Conservation (phyloP, 1,284 basidiomycete genomes). For the Coniferiporia weirii region DNA sequence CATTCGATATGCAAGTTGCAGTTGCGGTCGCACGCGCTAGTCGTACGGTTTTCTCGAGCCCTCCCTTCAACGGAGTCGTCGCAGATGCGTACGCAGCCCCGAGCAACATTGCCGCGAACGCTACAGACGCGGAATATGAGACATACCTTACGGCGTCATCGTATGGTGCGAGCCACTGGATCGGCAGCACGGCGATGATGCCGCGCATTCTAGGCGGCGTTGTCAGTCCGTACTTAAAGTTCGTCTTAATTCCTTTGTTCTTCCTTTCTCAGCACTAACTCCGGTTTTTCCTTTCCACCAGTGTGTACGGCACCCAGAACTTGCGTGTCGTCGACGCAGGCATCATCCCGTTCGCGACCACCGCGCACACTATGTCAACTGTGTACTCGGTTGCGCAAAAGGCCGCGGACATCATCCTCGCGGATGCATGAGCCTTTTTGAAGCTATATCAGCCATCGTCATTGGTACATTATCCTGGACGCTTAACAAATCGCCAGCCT, state of each 20-base stretch:
- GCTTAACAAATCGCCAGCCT: no score
- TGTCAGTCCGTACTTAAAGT: slow-evolving; percentile 38
- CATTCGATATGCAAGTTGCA: slow-evolving; percentile 20
- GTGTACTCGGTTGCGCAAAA: slow-evolving; percentile 29
- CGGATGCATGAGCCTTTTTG: slow-evolving; percentile 5
- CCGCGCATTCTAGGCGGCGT: slow-evolving; percentile 44
- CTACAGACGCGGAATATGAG: slow-evolving; percentile 22
- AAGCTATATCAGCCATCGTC: no score
- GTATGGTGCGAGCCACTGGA: slow-evolving; percentile 19
- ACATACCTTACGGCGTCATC: slow-evolving; percentile 19
- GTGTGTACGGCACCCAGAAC: slow-evolving; percentile 35
- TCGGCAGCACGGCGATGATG: slow-evolving; percentile 43
- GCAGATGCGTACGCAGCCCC: slow-evolving; percentile 17
- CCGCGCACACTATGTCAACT: slow-evolving; percentile 30
- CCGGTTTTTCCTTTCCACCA: background rate
- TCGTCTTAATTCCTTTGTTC: background rate
- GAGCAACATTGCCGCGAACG: slow-evolving; percentile 10
- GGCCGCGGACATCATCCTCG: slow-evolving; percentile 21
- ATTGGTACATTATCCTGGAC: no score
- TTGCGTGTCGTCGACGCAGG: slow-evolving; percentile 25
- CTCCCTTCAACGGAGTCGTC: slow-evolving; percentile 19
- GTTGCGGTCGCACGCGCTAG: slow-evolving; percentile 18
- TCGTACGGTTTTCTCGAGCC: slow-evolving; percentile 19
- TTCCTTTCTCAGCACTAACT: background rate
- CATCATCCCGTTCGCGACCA: slow-evolving; percentile 28